Conservation (phyloP, 2,329 filamentous ascomycete species). For the Huntiella bhutanensis region DNA sequence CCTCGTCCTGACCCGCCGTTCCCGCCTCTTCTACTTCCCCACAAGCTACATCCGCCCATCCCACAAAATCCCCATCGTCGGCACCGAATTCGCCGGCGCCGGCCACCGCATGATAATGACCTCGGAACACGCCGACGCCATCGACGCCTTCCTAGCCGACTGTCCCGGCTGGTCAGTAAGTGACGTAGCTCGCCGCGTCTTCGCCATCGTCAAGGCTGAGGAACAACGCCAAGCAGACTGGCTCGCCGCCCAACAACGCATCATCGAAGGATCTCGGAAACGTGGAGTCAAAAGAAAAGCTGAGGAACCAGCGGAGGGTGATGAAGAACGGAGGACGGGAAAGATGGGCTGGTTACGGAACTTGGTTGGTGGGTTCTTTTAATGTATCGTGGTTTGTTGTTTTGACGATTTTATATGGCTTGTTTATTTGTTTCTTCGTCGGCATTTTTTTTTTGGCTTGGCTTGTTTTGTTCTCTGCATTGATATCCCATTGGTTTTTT, state of each 20-base stretch:
- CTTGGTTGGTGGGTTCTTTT: slow-evolving; percentile 4
- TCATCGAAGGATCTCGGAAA: not conserved
- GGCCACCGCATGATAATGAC: slow-evolving; percentile 29
- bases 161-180: slow-evolving; percentile 31
- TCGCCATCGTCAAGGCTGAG: slow-evolving; percentile 17
- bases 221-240: slow-evolving; percentile 9
- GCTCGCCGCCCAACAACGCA: slow-evolving; percentile 3
- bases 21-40: slow-evolving; percentile 22
- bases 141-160: slow-evolving; percentile 31
- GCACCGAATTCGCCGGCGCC: slow-evolving; percentile 28
- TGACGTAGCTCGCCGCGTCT: slow-evolving; percentile 31
- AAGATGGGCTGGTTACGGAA: slow-evolving; percentile 3
- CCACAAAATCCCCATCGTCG: slow-evolving; percentile 22
- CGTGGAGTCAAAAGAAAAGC: not conserved
- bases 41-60: slow-evolving; percentile 6
- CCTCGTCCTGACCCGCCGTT: slow-evolving; percentile 29
- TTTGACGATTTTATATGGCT: not conserved
- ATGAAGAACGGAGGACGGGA: not conserved
- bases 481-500: not conserved
- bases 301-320: not conserved
- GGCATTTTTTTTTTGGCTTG: not conserved
- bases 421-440: not conserved
- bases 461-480: not conserved
- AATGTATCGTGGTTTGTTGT: not conserved
- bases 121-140: slow-evolving; percentile 38